phyloP scores from a whole-genome alignment of 352 stramenopile genomes.

The Pythium monospermum region DNA sequence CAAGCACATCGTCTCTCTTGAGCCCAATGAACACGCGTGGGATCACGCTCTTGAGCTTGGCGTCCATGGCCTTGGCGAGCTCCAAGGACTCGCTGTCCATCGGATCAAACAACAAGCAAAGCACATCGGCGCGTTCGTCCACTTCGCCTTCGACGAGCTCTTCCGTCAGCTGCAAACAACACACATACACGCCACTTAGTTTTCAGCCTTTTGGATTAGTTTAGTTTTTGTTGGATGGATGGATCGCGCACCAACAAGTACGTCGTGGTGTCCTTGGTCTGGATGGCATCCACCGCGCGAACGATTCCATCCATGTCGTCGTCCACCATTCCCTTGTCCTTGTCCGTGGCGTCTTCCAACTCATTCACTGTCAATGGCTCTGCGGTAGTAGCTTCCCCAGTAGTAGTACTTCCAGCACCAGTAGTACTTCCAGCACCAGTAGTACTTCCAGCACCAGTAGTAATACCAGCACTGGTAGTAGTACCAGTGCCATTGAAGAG shows the following conservation, averaged over 20 bases:
- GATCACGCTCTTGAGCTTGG: constrained; percentile 46
- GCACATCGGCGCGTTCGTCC: constrained; percentile 62
- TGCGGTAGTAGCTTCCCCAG: no score
- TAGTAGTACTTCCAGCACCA: no score
- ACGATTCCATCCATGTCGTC: no score
- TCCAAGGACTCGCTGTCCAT: constrained; percentile 36
- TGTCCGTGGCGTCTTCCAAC: not conserved
- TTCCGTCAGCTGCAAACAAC: constrained; percentile 67
- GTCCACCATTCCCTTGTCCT: constrained; percentile 28
- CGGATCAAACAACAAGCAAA: constrained; percentile 67
- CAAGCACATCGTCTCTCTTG: constrained; percentile 18
- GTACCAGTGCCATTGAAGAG: constrained; percentile 6
- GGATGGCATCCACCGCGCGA: constrained; percentile 49
- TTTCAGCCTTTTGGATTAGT: no score
- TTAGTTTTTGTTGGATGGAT: no score
- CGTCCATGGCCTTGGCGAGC: constrained; percentile 45
- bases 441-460: no score
- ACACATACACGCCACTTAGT: no score
- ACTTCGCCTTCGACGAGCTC: constrained; percentile 55
- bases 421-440: no score
- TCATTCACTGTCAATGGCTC: constrained; percentile 1
- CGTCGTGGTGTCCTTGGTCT: constrained; percentile 41
- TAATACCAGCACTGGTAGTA: not conserved
- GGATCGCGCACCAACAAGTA: constrained; percentile 73
- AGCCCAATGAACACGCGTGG: constrained; percentile 58